Evolutionary conservation across 1,139 yeast species (phyloP).

Genomic region (Scheffersomyces illinoinensis): DNA sequence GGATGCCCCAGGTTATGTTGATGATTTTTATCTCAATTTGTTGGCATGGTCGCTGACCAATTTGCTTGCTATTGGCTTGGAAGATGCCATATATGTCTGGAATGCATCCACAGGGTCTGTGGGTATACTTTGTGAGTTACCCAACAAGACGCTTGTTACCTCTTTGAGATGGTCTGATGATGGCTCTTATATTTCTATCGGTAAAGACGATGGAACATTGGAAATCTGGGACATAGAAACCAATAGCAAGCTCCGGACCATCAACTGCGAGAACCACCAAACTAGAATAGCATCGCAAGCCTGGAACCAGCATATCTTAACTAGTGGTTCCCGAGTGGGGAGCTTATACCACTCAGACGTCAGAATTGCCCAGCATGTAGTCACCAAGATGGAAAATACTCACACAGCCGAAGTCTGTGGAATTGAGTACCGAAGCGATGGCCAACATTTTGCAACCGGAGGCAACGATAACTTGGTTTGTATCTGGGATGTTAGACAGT

Average conservation of each 20-base stretch:
- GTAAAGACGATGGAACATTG: constrained; percentile 78
- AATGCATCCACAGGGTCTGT: constrained; percentile 86
- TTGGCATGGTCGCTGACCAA: constrained; percentile 87
- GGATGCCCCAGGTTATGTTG: constrained; percentile 94
- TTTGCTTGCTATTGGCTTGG: constrained; percentile 86
- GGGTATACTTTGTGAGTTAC: constrained; percentile 64
- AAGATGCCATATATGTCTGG: constrained; percentile 86
- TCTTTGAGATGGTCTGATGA: constrained; percentile 92
- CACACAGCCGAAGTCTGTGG: constrained; percentile 96
- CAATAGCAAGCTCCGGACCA: constrained; percentile 70
- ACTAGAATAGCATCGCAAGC: constrained; percentile 80
- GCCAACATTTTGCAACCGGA: constrained; percentile 84
- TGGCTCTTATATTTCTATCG: constrained; percentile 83
- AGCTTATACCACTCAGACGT: constrained; percentile 89
- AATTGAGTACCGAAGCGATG: constrained; percentile 81
- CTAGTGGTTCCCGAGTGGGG: constrained; percentile 85
- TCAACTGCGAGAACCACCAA: constrained; percentile 62
- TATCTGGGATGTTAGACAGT: constrained; percentile 84
- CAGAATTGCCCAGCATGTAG: constrained; percentile 78
- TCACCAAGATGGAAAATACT: constrained; percentile 47
- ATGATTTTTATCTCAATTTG: constrained; percentile 87
- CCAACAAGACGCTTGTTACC: constrained; percentile 55
- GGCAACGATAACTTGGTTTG: constrained; percentile 94
- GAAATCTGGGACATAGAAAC: constrained; percentile 96
- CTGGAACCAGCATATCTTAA: constrained; percentile 81